Evolutionary conservation across 208 protist genomes (phyloP).

Genomic region (Leishmania aethiopica): DNA sequence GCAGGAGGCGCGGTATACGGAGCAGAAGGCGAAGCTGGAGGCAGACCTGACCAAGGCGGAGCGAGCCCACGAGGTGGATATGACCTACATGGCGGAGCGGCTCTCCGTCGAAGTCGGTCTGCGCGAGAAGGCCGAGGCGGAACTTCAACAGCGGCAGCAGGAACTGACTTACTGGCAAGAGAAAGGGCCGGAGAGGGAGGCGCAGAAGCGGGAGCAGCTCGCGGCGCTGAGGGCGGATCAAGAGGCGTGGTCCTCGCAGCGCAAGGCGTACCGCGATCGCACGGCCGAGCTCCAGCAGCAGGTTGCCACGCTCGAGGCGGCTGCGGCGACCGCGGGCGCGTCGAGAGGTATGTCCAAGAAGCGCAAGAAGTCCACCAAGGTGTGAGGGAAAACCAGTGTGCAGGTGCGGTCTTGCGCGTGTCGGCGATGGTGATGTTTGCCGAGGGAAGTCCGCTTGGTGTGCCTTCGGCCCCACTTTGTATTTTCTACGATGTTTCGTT

Average conservation of each 20-base stretch:
- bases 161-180: conserved; percentile 61
- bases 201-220: conserved; percentile 44
- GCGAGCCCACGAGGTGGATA: conserved; percentile 48
- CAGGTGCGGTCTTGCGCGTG: background rate
- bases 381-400: background rate
- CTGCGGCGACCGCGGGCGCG: background rate
- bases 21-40: conserved; percentile 64
- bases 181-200: conserved; percentile 61
- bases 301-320: conserved; percentile 53
- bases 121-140: conserved; percentile 75
- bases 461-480: background rate
- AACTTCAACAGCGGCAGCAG: conserved; percentile 42
- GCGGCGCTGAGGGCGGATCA: conserved; percentile 54
- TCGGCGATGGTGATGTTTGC: background rate
- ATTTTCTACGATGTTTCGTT: background rate
- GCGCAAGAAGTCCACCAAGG: conserved; percentile 17
- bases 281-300: conserved; percentile 41
- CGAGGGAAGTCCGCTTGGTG: background rate
- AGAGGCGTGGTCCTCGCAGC: conserved; percentile 61
- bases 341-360: conserved; percentile 20
- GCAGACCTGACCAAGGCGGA: conserved; percentile 55
- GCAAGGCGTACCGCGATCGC: conserved; percentile 58
- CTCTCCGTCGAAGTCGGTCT: conserved; percentile 48
- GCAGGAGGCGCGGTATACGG: conserved; percentile 50
- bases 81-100: conserved; percentile 45